These are phyloP conservation scores for Acidomyces sp. DNA, from an alignment of 495 filamentous ascomycete species.

Conservation along the genomic window DNA sequence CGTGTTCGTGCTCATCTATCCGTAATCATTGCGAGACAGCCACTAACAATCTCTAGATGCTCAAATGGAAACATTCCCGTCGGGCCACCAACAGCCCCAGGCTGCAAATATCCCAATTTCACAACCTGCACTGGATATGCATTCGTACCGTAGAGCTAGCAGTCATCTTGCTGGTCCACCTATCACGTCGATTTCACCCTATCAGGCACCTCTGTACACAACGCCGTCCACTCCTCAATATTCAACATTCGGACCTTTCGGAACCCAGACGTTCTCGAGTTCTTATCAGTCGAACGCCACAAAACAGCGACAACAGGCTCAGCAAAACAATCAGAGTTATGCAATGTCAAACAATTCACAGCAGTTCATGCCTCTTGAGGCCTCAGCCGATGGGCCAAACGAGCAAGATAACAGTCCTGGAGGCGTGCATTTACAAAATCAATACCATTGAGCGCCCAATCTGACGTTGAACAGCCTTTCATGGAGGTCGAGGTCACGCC, in stretches of 20 bases:
- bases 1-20: slow-evolving; percentile 22
- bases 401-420: slow-evolving; percentile 12
- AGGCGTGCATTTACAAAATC: slow-evolving; percentile 10
- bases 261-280: slow-evolving; percentile 1
- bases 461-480: too few relatives aligned
- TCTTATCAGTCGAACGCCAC: slow-evolving; percentile 2
- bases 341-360: slow-evolving; percentile 4
- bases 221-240: slow-evolving; percentile 11
- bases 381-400: background rate
- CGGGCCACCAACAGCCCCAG: background rate
- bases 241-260: slow-evolving; percentile 4
- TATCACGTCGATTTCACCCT: slow-evolving; percentile 3
- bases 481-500: too few relatives aligned
- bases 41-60: slow-evolving; percentile 16
- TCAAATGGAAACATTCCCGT: slow-evolving; percentile 14
- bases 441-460: too few relatives aligned
- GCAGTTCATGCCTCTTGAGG: slow-evolving; percentile 2
- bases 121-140: background rate
- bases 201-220: slow-evolving; percentile 3
- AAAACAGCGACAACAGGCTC: background rate
- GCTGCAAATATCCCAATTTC: background rate
- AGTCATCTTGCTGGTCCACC: slow-evolving; percentile 13
- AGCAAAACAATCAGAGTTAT: slow-evolving; percentile 4
- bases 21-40: slow-evolving; percentile 6
- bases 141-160: slow-evolving; percentile 10